Evolutionary conservation across 73 alveolate species (phyloP).

Genomic region (Paramecium sonneborni): DNA sequence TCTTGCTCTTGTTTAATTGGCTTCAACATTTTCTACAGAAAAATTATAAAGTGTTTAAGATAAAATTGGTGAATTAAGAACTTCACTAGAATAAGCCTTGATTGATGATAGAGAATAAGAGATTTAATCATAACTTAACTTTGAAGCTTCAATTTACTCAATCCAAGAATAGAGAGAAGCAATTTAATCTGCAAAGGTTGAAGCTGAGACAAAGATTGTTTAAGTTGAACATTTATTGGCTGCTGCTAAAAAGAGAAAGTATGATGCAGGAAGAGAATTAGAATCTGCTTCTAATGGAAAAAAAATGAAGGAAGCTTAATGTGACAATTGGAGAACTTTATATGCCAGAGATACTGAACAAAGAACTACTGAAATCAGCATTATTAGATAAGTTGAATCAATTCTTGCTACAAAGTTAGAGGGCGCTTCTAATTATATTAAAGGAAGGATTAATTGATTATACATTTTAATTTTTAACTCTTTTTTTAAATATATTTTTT

Average conservation of each 20-base stretch:
- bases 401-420: conserved; percentile 29
- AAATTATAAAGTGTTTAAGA: background rate
- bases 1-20: conserved; percentile 22
- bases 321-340: background rate
- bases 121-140: background rate
- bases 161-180: conserved; percentile 12
- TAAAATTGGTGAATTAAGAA: conserved; percentile 12
- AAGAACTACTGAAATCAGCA: conserved; percentile 17
- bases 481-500: background rate
- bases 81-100: background rate
- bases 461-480: background rate
- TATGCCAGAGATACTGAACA: conserved; percentile 47
- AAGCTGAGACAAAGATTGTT: background rate
- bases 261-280: conserved; percentile 29
- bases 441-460: conserved; percentile 24
- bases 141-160: background rate
- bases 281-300: conserved; percentile 17
- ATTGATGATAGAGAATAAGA: conserved; percentile 36
- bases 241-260: conserved; percentile 30
- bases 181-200: background rate
- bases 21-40: conserved; percentile 39
- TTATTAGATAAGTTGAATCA: conserved; percentile 36
- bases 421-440: conserved; percentile 3
- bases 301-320: background rate
- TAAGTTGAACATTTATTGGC: conserved; percentile 23